Base-by-base conservation (phyloP, 176 grass and related monocot genomes). In the Oryza meyeriana region DNA sequence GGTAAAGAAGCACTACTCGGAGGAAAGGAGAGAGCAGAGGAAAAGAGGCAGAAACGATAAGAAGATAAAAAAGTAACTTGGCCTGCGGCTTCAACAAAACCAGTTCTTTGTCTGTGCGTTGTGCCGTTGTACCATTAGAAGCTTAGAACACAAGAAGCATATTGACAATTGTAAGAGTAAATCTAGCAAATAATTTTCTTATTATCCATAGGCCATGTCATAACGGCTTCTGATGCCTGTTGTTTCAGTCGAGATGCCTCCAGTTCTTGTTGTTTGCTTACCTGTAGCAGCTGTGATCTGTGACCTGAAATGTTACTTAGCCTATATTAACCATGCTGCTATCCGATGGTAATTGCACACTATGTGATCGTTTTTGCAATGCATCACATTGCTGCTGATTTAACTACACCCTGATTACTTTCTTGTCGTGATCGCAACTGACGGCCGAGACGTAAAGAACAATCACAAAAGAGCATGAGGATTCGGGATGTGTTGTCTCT, bases 1-100 rank as follows among this genome's bases (percentile, higher is more conserved):
- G 76, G 92, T 90, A 77, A 98, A 95, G 82, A 98, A 98, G 81
- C 77, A 98, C n/a, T 98, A 98, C 70, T 91, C 88, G 1, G 82
- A 90, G 24, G 96, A 98, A 79, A 93, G 88, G 69, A 93, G 95
- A 72, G 96, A 98, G 79, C 83, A 89, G 32, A 61, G 90, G 80
- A 95, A 98, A 86, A 89, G 83, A 42, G 90, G 88, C 44, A 81
- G 96, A 31, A 98, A 98, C 55, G 96, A 95, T 69, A 98, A 79
- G 64, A 95, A 98, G 82, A 81, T 92, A 73, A 95, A 91, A 64
- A 87, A 72, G 32, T 91, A 96, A 45, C 32, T 26, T 35, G 39
- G 28, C 10, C 27, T 62, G 10, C 10, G 14, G 17, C 78, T 71
- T 39, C 20, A 58, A 34, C 14, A 42, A 32, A 27, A 10, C 52